Evolutionary conservation across 805 yeast genomes (phyloP).

Genomic region (Ogataea populi-albae): DNA sequence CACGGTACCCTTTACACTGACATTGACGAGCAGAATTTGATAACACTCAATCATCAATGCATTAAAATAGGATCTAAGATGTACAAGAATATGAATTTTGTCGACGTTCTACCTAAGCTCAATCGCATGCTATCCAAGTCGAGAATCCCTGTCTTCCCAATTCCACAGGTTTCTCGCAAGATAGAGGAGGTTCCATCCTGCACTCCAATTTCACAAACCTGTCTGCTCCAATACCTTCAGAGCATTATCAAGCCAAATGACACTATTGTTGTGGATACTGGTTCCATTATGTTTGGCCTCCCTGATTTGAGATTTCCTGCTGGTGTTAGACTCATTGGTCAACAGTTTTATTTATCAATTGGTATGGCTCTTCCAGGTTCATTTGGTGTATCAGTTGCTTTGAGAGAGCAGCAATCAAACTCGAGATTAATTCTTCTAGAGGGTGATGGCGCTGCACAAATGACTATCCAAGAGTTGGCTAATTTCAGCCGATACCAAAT

Average conservation of each 20-base stretch:
- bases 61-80: constrained; percentile 43
- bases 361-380: constrained; percentile 88
- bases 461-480: constrained; percentile 78
- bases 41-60: constrained; percentile 54
- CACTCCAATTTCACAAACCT: constrained; percentile 47
- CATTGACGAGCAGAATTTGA: constrained; percentile 39
- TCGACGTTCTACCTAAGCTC: constrained; percentile 48
- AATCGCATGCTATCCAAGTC: constrained; percentile 33
- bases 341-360: constrained; percentile 78
- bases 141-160: constrained; percentile 6
- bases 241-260: constrained; percentile 50
- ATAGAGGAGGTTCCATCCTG: constrained; percentile 24
- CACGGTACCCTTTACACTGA: constrained; percentile 47
- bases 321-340: constrained; percentile 53
- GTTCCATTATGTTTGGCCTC: constrained; percentile 76
- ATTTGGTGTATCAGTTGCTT: constrained; percentile 76
- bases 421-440: constrained; percentile 65
- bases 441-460: constrained; percentile 95
- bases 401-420: constrained; percentile 45
- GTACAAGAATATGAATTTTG: constrained; percentile 42
- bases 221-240: constrained; percentile 40
- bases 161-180: constrained; percentile 9
- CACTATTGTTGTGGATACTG: constrained; percentile 75
- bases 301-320: constrained; percentile 64
- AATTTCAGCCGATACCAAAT: constrained; percentile 32